Base-by-base conservation (phyloP, 768 basidiomycete species). In the Cyathus striatus region DNA sequence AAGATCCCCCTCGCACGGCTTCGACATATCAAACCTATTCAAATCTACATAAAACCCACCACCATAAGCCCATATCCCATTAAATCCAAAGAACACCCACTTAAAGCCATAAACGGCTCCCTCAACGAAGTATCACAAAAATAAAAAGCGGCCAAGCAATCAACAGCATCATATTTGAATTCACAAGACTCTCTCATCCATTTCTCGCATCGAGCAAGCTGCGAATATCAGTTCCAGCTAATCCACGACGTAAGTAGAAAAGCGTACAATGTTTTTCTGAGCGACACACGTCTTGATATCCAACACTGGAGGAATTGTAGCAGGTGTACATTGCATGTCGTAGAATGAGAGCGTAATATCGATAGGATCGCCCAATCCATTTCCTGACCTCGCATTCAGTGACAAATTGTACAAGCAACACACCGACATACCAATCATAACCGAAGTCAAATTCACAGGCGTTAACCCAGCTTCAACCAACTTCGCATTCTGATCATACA, bases 1-100 rank as follows among this genome's bases (percentile, higher is more conserved):
- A 7, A 75, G 56, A 21, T 60, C 54, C 44, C 79, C 73, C 48
- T 75, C 71, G 44, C 84, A 87, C 23, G 66, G 59, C 53, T 74
- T 73, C 52, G 74, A 81, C 40, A 90, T 75, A 52, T 90, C 86
- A 53, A 90, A 89, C 1, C 75, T 76, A 54, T 81, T 81, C 57
- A 63, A 61, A 12, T 67, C 70, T 70, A 39, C 16, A 18, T 23
- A 20, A 7, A 12, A 36, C 34, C 10, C 9, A 30, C 30, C 6
- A 4, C n/a, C 17, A 43, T 43, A 6, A 51, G 22, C 16, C 40
- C n/a, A 25, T 0, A 9, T 40, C 25, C 6, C 26, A 32, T 3
- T 48, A 46, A 5, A 12, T 5, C 16, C 12, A 16, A 3, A 25
- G 48, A 72, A 55, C 25, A 73, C 70, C 20, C n/a, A 14, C 62